Evolutionary conservation across 768 basidiomycete genomes (phyloP).

Genomic region (Hygrocybe coccinea): DNA sequence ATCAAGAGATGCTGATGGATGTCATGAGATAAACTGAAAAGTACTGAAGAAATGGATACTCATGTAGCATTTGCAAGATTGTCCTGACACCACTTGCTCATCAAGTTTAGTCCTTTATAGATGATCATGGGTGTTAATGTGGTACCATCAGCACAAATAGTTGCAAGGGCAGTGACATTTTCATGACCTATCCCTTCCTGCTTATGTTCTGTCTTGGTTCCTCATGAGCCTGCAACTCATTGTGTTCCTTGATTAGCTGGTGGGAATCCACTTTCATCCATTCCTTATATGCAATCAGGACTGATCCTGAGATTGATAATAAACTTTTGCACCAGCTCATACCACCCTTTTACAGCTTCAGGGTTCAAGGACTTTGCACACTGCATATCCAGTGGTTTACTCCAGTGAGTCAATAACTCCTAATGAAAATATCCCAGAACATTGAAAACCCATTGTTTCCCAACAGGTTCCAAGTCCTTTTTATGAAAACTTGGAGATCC

Average conservation of each 20-base stretch:
- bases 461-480: conserved; percentile 11
- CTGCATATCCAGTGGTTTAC: conserved; percentile 29
- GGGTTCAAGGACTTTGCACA: conserved; percentile 29
- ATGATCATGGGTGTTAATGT: conserved; percentile 20
- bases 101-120: conserved; percentile 26
- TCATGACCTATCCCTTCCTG: conserved; percentile 25
- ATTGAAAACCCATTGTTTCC: conserved; percentile 17
- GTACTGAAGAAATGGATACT: no score
- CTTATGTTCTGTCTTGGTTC: conserved; percentile 28
- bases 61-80: conserved; percentile 23
- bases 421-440: conserved; percentile 25
- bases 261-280: conserved; percentile 35
- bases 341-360: conserved; percentile 29
- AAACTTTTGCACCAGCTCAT: conserved; percentile 23
- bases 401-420: conserved; percentile 28
- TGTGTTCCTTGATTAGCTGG: conserved; percentile 22
- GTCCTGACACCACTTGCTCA: conserved; percentile 18
- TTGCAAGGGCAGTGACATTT: conserved; percentile 25
- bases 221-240: conserved; percentile 21
- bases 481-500: no score
- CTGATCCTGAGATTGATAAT: conserved; percentile 22
- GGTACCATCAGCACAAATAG: conserved; percentile 28
- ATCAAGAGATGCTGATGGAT: conserved; percentile 23
- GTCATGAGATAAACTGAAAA: no score
- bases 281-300: conserved; percentile 25